phyloP scores from a whole-genome alignment of 2,329 filamentous ascomycete genomes.

The Daldinia sp. region DNA sequence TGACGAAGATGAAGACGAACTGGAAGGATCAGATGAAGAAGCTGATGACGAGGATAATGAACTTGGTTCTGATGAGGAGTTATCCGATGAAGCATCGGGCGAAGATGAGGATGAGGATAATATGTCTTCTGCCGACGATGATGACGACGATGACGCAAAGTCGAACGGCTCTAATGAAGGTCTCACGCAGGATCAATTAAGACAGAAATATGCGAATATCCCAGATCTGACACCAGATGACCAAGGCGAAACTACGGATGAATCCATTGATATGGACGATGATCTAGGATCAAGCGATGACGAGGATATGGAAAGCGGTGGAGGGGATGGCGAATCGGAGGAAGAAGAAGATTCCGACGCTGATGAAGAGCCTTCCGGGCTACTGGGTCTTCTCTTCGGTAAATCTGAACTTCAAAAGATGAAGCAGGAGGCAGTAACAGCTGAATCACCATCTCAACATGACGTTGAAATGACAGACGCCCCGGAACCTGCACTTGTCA shows the following conservation, averaged over 20 bases:
- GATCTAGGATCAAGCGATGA: constrained; percentile 73
- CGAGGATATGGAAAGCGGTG: constrained; percentile 58
- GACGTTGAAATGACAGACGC: constrained; percentile 55
- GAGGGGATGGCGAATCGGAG: constrained; percentile 55
- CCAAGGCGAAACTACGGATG: constrained; percentile 68
- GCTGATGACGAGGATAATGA: constrained; percentile 63
- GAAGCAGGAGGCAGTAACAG: constrained; percentile 55
- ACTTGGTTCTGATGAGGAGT: constrained; percentile 56
- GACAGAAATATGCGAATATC: constrained; percentile 75
- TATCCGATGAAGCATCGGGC: constrained; percentile 49
- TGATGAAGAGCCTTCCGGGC: constrained; percentile 58
- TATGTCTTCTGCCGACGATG: constrained; percentile 74
- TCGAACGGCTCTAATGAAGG: constrained; percentile 70
- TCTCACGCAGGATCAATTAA: constrained; percentile 76
- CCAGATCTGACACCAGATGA: constrained; percentile 60
- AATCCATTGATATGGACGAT: constrained; percentile 77
- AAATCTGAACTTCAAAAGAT: constrained; percentile 69
- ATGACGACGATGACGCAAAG: constrained; percentile 67
- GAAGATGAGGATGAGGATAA: constrained; percentile 64
- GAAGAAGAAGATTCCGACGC: constrained; percentile 62
- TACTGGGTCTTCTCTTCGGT: constrained; percentile 70
- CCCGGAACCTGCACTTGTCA: constrained; percentile 22
- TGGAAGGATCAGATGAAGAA: constrained; percentile 61
- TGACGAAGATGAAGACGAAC: constrained; percentile 58
- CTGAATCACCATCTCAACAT: constrained; percentile 39